These are phyloP conservation scores for Pseudozyma pruni DNA, from an alignment of 1,284 basidiomycete genomes.

Conservation along the genomic window DNA sequence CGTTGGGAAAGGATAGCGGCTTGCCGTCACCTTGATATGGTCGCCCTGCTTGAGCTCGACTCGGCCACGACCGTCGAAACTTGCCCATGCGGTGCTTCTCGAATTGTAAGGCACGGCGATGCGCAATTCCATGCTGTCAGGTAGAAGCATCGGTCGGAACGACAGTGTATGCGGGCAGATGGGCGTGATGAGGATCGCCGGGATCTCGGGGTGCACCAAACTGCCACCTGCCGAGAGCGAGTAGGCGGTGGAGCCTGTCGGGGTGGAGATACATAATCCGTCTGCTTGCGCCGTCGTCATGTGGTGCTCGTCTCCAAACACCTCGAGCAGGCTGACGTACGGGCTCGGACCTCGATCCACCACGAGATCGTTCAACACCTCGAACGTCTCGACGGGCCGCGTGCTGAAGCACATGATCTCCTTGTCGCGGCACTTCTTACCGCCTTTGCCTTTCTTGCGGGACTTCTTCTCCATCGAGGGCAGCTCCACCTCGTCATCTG, in stretches of 20 bases:
- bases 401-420: conserved; percentile 99
- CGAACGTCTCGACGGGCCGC: conserved; percentile 92
- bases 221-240: conserved; percentile 94
- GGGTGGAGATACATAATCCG: conserved; percentile 93
- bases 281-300: conserved; percentile 99
- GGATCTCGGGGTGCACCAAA: conserved; percentile 96
- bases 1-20: conserved; percentile 97
- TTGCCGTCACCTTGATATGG: conserved; percentile 98
- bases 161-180: conserved; percentile 99
- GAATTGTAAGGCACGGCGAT: conserved; percentile 99
- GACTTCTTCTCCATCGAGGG: conserved; percentile 20
- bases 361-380: conserved; percentile 96
- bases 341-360: conserved; percentile 98
- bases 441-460: conserved; percentile 74
- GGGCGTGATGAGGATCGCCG: conserved; percentile 93
- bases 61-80: conserved; percentile 95
- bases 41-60: conserved; percentile 88
- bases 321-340: conserved; percentile 92
- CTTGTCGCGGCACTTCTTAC: conserved; percentile 77
- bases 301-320: conserved; percentile 98
- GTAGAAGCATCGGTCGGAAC: conserved; percentile 94
- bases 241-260: conserved; percentile 97
- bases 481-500: conserved; percentile 28
- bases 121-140: conserved; percentile 97
- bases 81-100: conserved; percentile 96